These are phyloP conservation scores for Aethionema arabicum DNA, from an alignment of 345 rosid genomes.

Conservation along the genomic window DNA sequence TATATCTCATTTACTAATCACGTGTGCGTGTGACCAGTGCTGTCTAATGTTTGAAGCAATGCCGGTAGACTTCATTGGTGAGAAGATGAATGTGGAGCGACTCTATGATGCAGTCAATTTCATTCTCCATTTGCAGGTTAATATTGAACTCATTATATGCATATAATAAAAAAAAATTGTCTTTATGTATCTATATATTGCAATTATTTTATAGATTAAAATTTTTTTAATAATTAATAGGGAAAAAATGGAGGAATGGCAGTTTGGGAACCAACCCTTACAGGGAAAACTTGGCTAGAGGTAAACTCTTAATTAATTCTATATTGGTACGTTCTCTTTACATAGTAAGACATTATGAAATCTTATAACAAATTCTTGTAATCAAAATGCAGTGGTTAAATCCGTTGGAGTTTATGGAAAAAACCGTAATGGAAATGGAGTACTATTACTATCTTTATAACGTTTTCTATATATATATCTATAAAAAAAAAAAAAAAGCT, in stretches of 20 bases:
- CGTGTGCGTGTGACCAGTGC: conserved; percentile 6
- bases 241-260: conserved; percentile 24
- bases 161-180: too few species aligned
- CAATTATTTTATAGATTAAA: too few species aligned
- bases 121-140: conserved; percentile 68
- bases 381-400: conserved; percentile 20
- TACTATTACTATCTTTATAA: background rate
- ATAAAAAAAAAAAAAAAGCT: too few species aligned
- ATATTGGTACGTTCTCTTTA: too few species aligned
- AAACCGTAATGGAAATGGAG: conserved; percentile 25
- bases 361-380: too few species aligned
- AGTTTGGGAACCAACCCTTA: conserved; percentile 14
- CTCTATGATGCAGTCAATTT: conserved; percentile 72
- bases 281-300: conserved; percentile 30
- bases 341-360: too few species aligned
- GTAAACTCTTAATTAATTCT: background rate
- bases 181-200: too few species aligned
- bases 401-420: conserved; percentile 24
- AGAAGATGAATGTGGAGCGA: conserved; percentile 39
- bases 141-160: too few species aligned
- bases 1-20: background rate
- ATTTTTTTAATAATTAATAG: conserved; percentile 1
- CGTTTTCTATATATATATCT: background rate
- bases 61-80: conserved; percentile 24
- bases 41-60: conserved; percentile 23